phyloP scores from a whole-genome alignment of 139 green algal genomes.

The Micractinium conductrix region DNA sequence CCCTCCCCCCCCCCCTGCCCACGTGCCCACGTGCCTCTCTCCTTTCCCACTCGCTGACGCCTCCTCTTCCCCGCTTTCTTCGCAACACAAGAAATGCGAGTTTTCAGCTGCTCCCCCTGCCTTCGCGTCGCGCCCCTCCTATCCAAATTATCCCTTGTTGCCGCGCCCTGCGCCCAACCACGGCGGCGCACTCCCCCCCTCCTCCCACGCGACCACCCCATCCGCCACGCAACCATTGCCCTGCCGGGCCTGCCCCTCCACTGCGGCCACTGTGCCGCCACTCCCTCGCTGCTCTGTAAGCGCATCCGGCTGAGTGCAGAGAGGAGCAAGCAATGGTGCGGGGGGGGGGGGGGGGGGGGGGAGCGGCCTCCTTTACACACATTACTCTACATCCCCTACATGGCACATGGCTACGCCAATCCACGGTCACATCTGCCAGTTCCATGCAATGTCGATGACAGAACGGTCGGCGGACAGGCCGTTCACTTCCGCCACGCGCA shows the following conservation, averaged over 20 bases:
- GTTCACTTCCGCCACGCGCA: conserved; percentile 61
- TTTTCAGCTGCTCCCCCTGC: background rate
- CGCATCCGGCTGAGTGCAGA: background rate
- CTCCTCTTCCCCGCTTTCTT: background rate
- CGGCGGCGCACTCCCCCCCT: no score
- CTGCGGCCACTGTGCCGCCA: background rate
- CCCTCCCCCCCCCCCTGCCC: background rate
- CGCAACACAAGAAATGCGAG: conserved; percentile 12
- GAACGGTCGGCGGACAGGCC: conserved; percentile 43
- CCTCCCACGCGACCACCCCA: no score
- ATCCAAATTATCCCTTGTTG: conserved; percentile 7
- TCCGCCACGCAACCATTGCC: no score
- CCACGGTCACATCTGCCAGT: conserved; percentile 49
- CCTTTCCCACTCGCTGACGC: background rate
- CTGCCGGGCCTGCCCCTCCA: background rate
- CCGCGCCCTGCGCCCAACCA: no score
- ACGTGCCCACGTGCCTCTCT: background rate
- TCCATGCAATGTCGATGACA: conserved; percentile 66
- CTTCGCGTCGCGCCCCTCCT: background rate
- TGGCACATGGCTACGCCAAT: no score
- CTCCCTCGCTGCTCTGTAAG: background rate
- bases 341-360: no score
- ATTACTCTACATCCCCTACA: no score
- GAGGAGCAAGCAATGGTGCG: no score
- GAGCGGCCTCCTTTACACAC: no score